Base-by-base conservation (phyloP, 2,329 filamentous ascomycete species). In the Dothistroma pini region DNA sequence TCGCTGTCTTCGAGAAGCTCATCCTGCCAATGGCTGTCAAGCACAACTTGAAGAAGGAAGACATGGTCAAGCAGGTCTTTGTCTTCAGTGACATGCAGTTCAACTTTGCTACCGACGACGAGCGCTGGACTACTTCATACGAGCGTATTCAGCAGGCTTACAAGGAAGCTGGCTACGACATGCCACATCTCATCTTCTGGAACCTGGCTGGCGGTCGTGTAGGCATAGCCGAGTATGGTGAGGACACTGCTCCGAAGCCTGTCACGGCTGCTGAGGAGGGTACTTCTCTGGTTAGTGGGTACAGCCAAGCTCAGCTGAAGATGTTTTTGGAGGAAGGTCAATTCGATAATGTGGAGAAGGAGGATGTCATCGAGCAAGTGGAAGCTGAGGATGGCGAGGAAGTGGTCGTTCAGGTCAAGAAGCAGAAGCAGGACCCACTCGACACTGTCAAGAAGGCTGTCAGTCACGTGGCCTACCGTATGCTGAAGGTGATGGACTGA, bases 51-150 rank as follows among this genome's bases (percentile, higher is more conserved):
- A 77, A 75, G 63, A 79, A 76, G 44, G 81, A 84, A 57, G 79
- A 86, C 44, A 86, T 87, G 83, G 79, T 86, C 16, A 85, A 85
- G 73, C 80, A 81, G 4, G 69, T 87, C 16, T 86, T 87, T 66
- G 80, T 86, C 35, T 86, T 86, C 66, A 81, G 76, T 50, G 84
- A 86, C 68, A 86, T 86, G 84, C 83, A 86, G 50, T 86, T 87
- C 68, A 71, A 86, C 63, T 0, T 60, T 0, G 78, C 78, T 1
- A 57, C 63, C 1, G 14, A 50, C 1, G 51, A 68, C 4, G 38
- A 54, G 12, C 61, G 61, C 38, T 83, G 80, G 79, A 71, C 68
- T 3, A 79, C 78, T 0, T 81, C 80, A 2, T 84, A 79, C 67
- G 78, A 83, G 65, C 76, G 80, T 4, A 79, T 87, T 69, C 74